These are phyloP conservation scores for Multifurca ochricompacta DNA, from an alignment of 768 basidiomycete genomes.

Conservation along the genomic window DNA sequence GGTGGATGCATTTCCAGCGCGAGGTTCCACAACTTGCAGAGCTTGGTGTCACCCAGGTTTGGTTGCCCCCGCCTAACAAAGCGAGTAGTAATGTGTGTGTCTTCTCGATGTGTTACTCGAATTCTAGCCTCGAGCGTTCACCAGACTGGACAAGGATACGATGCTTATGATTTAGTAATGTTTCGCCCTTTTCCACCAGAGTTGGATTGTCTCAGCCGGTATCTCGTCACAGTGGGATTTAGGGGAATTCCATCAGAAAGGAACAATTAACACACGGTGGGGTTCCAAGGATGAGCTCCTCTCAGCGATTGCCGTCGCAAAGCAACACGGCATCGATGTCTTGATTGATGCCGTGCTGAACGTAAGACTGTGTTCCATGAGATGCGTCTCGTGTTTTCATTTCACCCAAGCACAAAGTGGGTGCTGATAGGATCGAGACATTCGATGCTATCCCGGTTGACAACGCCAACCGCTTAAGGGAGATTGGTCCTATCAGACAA, in stretches of 20 bases:
- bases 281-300: conserved; percentile 78
- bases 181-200: conserved; percentile 14
- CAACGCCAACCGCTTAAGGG: conserved; percentile 54
- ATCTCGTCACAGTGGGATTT: conserved; percentile 64
- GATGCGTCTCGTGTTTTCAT: background rate
- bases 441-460: conserved; percentile 68
- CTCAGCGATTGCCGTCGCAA: conserved; percentile 59
- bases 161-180: conserved; percentile 74
- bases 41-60: conserved; percentile 72
- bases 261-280: conserved; percentile 69
- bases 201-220: background rate
- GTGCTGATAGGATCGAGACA: conserved; percentile 68
- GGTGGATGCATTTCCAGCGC: conserved; percentile 72
- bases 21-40: conserved; percentile 56
- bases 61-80: conserved; percentile 82
- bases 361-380: conserved; percentile 34
- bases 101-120: background rate
- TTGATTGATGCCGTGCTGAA: conserved; percentile 87
- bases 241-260: conserved; percentile 78
- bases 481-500: conserved; percentile 47
- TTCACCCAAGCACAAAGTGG: conserved; percentile 62
- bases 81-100: conserved; percentile 49
- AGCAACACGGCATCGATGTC: conserved; percentile 60
- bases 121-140: background rate
- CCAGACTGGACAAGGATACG: conserved; percentile 71